These are phyloP conservation scores for Pseudoturritis turrita DNA, from an alignment of 345 rosid species.

Conservation along the genomic window DNA sequence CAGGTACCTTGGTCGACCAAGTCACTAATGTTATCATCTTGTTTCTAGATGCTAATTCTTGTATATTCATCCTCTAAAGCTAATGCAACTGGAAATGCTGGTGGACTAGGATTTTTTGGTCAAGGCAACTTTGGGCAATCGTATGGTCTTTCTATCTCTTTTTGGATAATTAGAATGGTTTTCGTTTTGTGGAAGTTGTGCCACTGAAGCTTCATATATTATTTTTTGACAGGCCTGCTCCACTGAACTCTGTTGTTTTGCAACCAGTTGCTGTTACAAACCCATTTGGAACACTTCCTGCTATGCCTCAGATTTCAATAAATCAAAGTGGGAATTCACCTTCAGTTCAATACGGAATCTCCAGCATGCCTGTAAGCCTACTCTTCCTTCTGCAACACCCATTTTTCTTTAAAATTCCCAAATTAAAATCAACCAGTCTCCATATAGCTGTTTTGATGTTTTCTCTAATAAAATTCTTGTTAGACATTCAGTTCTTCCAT, in stretches of 20 bases:
- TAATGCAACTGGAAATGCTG: conserved; percentile 43
- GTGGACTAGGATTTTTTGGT: conserved; percentile 48
- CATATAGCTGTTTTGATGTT: neutral
- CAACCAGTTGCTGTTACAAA: conserved; percentile 65
- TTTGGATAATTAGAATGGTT: neutral
- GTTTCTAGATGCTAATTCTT: conserved; percentile 7
- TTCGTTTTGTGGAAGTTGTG: neutral
- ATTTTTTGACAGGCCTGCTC: conserved; percentile 51
- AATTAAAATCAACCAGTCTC: neutral
- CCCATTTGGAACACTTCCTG: conserved; percentile 96
- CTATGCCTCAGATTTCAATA: conserved; percentile 90
- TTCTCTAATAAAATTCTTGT: neutral
- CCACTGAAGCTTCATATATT: neutral
- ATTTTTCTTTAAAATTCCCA: neutral
- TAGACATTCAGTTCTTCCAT: neutral
- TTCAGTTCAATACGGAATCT: conserved; percentile 86
- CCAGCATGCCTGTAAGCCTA: conserved; percentile 78
- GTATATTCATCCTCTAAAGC: conserved; percentile 31
- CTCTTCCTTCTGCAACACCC: neutral
- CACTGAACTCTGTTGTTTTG: conserved; percentile 46
- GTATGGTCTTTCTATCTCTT: conserved; percentile 41
- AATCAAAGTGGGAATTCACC: conserved; percentile 75
- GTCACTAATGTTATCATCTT: conserved; percentile 10
- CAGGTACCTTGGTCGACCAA: conserved; percentile 39
- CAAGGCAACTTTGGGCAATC: conserved; percentile 59